Percentiles rank a stretch among this genome's conserved stretches.
Evolutionary conservation across 805 yeast species (phyloP).

Genomic region (Starmera amethionina): DNA sequence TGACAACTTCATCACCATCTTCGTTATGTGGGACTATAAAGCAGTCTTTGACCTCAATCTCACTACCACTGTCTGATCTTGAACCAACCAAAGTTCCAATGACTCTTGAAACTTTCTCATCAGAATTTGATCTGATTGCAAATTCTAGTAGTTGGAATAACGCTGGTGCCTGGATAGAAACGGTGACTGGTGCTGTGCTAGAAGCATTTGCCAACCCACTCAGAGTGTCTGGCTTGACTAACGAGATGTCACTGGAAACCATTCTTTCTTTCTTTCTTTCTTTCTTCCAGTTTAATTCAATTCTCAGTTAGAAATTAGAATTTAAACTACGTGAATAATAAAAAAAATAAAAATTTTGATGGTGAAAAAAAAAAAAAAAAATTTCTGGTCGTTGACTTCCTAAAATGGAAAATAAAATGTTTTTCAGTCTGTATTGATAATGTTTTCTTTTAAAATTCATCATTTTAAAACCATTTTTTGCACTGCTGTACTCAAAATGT

Average conservation of each 20-base stretch:
- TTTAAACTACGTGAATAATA: too few species aligned
- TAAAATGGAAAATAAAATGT: background rate
- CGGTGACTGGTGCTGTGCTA: conserved; percentile 34
- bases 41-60: conserved; percentile 62
- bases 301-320: too few species aligned
- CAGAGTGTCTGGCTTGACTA: background rate
- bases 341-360: too few species aligned
- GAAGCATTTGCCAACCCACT: conserved; percentile 8
- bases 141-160: conserved; percentile 70
- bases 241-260: background rate
- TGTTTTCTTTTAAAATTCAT: too few species aligned
- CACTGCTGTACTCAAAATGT: too few species aligned
- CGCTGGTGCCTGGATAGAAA: conserved; percentile 58
- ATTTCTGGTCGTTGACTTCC: background rate
- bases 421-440: too few species aligned
- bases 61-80: conserved; percentile 76
- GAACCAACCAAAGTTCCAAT: conserved; percentile 78
- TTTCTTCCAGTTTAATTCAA: too few species aligned
- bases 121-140: conserved; percentile 34
- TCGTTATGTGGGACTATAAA: conserved; percentile 77
- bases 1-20: conserved; percentile 62
- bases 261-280: background rate
- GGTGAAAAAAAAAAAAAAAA: too few species aligned
- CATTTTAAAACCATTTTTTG: too few species aligned
- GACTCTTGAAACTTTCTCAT: conserved; percentile 46